Evolutionary conservation across 129 eudicot genomes (phyloP).

Genomic region (Escallonia herrerae): DNA sequence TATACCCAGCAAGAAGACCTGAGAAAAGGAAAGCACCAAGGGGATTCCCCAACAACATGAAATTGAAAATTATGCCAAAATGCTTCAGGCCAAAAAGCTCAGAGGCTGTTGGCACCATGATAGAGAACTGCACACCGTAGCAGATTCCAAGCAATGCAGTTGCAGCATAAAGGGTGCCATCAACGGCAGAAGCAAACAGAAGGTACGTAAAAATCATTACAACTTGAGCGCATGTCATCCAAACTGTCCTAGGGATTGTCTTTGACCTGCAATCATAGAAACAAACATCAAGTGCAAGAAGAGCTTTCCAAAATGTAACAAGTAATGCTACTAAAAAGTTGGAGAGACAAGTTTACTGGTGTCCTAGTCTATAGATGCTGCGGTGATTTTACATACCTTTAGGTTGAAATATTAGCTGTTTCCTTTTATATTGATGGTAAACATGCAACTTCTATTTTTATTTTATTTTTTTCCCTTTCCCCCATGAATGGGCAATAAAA

Average conservation of each 20-base stretch:
- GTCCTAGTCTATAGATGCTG: too few relatives aligned
- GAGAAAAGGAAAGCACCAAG: conserved; percentile 61
- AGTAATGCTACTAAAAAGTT: too few relatives aligned
- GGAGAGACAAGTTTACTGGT: too few relatives aligned
- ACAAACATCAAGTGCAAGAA: not conserved
- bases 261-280: conserved; percentile 35
- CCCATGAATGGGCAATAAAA: too few relatives aligned
- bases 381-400: not conserved
- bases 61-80: conserved; percentile 46
- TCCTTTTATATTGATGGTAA: not conserved
- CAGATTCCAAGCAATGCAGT: conserved; percentile 55
- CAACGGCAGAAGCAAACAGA: conserved; percentile 43
- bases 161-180: conserved; percentile 43
- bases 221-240: conserved; percentile 48
- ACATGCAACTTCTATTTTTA: too few relatives aligned
- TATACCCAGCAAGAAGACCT: conserved; percentile 47
- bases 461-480: too few relatives aligned
- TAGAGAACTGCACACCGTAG: conserved; percentile 48
- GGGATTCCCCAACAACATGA: conserved; percentile 57
- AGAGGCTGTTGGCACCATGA: conserved; percentile 60
- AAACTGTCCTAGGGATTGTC: conserved; percentile 48
- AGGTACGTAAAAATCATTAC: conserved; percentile 45
- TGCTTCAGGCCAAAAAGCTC: conserved; percentile 63
- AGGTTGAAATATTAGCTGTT: not conserved
- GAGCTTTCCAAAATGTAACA: too few relatives aligned